A percentile compares a stretch with the other conserved stretches of the same genome.
phyloP scores from a whole-genome alignment of 73 alveolate species.

The Tetrahymena malaccensis region DNA sequence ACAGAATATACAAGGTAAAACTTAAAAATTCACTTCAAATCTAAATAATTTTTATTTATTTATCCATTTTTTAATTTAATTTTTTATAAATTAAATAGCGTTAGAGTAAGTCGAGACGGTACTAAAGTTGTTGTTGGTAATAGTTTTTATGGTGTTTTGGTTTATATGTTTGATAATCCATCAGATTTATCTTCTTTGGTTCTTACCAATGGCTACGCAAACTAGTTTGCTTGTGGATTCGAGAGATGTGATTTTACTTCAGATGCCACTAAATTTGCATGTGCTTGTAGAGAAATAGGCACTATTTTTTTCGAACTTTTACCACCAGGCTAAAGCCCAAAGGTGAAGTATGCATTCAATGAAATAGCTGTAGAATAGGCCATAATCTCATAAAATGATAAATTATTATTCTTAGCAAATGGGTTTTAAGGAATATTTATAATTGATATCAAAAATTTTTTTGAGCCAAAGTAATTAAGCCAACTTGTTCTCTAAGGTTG shows the following conservation, averaged over 20 bases:
- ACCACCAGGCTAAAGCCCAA: background rate
- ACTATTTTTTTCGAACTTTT: background rate
- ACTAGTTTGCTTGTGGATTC: background rate
- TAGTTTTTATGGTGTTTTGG: background rate
- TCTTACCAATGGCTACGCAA: background rate
- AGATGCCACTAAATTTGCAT: background rate
- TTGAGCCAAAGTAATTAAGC: background rate
- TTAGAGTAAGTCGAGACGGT: background rate
- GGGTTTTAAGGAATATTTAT: background rate
- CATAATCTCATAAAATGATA: background rate
- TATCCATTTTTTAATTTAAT: background rate
- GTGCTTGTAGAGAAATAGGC: background rate
- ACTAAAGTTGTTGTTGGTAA: background rate
- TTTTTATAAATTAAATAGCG: background rate
- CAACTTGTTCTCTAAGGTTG: background rate
- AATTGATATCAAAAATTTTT: background rate
- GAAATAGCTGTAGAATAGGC: background rate
- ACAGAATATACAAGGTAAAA: background rate
- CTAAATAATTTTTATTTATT: background rate
- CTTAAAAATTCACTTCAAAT: background rate
- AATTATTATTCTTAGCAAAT: background rate
- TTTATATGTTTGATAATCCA: background rate
- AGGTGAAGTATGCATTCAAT: background rate
- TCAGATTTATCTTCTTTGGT: background rate
- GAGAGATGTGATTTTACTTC: background rate